Base-by-base conservation (phyloP, 768 basidiomycete genomes). In the Suillus clintonianus region DNA sequence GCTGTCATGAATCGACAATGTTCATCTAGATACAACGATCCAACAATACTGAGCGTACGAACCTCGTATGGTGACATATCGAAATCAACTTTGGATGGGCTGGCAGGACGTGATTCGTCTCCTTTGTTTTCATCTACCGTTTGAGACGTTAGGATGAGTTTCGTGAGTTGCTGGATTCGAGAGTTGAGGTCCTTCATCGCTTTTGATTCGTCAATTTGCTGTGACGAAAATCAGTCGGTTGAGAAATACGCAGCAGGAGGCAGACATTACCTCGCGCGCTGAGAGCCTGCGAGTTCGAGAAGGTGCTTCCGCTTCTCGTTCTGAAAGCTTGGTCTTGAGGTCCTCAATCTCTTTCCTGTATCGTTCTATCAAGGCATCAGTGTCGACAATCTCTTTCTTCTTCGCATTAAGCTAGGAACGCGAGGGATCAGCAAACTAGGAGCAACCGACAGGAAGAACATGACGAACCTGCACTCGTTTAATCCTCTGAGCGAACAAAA, bases 291-390 rank as follows among this genome's bases (percentile, higher is more conserved):
- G 75, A n/a, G 70, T 72, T 67, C 77, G 75, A 48, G 70, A 73
- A 19, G 81, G 82, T 15, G 85, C 88, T 58, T 89, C 89, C 10
- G 85, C 83, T 72, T 92, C 90, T 43, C 87, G 81, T 65, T 92
- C 91, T 15, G 82, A 77, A 47, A 96, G 81, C 47, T 93, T 85
- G 3, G 74, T 79, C 79, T 89, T 92, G 60, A 99, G 86, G 47
- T 92, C 90, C 56, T 96, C 95, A 61, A 99, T 97, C 78, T 99
- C 95, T 70, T 91, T 92, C 68, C 93, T 86, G 74, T 99, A 98
- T 58, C 94, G 85, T 79, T 97, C 94, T 65, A 99, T 92, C 45
- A 97, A 83, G 0, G 95, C 96, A 64, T 95, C 93, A 0, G 94
- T 95, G 69, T 97, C 94, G 4, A 97, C 87, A 13, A 98, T 82